These are phyloP conservation scores for Fusarium verrucosum DNA, from an alignment of 2,329 filamentous ascomycete species.

Conservation along the genomic window DNA sequence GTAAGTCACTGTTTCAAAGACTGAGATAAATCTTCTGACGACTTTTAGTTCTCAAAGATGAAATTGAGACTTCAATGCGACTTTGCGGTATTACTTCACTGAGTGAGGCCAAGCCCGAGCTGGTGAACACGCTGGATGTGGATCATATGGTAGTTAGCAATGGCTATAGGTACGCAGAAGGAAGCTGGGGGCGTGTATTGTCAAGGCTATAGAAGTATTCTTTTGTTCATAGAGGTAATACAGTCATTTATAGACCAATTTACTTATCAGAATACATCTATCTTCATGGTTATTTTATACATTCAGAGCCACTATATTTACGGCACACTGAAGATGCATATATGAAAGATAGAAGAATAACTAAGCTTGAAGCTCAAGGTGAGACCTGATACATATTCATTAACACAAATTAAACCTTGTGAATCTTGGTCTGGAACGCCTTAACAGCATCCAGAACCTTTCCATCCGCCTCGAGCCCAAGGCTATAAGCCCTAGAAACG, in stretches of 20 bases:
- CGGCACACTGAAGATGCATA: no score
- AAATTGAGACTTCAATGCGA: conserved; percentile 46
- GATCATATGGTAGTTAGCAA: conserved; percentile 42
- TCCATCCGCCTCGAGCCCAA: conserved; percentile 62
- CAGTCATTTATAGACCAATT: not conserved
- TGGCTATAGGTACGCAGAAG: not conserved
- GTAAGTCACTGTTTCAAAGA: conserved; percentile 52
- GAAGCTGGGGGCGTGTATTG: not conserved
- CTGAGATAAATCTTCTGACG: rapidly evolving
- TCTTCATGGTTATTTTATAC: not conserved
- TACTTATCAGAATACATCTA: not conserved
- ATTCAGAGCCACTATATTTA: no score
- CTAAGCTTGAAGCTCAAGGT: no score
- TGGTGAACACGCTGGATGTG: conserved; percentile 46
- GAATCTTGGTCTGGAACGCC: conserved; percentile 29
- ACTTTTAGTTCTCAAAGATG: conserved; percentile 41
- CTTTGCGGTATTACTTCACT: conserved; percentile 45
- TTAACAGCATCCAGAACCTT: conserved; percentile 45
- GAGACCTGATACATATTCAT: no score
- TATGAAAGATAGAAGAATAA: no score
- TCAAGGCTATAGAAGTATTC: conserved; percentile 26
- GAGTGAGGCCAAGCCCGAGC: conserved; percentile 35
- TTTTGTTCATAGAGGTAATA: not conserved
- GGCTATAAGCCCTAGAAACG: conserved; percentile 58
- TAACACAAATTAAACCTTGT: not conserved